Percentiles rank a stretch among this genome's conserved stretches.
Evolutionary conservation across 179 eudicot species (phyloP).

Genomic region (Silene noctiflora): DNA sequence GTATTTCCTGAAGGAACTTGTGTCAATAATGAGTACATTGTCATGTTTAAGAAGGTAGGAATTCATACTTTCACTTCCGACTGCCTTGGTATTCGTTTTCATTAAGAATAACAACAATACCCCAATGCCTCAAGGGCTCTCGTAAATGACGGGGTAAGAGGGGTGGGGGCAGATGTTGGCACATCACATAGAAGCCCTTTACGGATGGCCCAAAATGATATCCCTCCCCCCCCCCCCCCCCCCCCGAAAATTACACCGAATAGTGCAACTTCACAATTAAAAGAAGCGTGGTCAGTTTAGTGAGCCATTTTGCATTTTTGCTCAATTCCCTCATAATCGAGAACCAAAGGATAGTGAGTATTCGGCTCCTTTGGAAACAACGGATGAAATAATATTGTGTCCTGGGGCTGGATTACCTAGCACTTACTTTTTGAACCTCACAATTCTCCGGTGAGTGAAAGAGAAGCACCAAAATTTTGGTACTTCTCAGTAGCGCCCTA

Average conservation of each 20-base stretch:
- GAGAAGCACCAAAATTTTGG: not conserved
- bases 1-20: slow-evolving; percentile 99
- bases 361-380: not conserved
- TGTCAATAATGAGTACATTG: slow-evolving; percentile 91
- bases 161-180: not conserved
- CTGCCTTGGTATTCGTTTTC: not conserved
- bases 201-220: not conserved
- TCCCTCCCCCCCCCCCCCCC: too few relatives aligned
- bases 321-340: not conserved
- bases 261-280: not conserved
- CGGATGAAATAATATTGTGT: not conserved
- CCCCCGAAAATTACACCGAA: too few relatives aligned
- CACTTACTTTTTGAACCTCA: not conserved
- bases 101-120: not conserved
- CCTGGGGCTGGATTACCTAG: not conserved
- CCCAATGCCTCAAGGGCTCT: not conserved
- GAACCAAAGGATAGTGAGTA: not conserved
- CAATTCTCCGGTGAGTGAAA: not conserved
- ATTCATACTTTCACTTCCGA: slow-evolving; percentile 5
- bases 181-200: not conserved
- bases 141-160: not conserved
- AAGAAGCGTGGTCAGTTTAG: not conserved
- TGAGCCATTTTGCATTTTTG: not conserved
- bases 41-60: slow-evolving; percentile 94
- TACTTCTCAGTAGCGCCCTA: not conserved